Conservation (phyloP, 192 early-diverging fungal genomes). For the Linnemannia hyalina region DNA sequence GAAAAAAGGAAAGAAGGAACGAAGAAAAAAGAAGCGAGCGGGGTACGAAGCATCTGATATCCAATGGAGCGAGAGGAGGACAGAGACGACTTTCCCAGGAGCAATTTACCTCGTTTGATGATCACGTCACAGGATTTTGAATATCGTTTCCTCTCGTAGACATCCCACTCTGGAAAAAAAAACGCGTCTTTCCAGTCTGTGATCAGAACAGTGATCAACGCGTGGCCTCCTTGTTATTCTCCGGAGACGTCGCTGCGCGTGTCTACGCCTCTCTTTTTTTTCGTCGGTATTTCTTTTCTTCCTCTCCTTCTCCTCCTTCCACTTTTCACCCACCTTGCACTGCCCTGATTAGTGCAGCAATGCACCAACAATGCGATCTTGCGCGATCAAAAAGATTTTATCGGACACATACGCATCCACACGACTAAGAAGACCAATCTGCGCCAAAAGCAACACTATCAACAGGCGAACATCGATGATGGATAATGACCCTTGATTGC, state of each 20-base stretch:
- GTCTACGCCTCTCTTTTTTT: not conserved
- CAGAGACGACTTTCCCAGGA: not conserved
- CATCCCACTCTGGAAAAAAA: too few relatives aligned
- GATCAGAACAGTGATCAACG: not conserved
- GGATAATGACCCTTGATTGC: too few relatives aligned
- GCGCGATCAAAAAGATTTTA: not conserved
- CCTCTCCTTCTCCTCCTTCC: not conserved
- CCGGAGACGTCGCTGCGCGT: not conserved
- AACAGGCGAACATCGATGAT: not conserved
- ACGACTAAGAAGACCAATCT: not conserved
- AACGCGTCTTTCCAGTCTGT: not conserved
- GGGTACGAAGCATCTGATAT: not conserved
- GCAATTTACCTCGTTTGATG: too few relatives aligned
- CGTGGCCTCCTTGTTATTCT: not conserved
- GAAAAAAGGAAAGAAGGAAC: not conserved
- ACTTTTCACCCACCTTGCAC: not conserved
- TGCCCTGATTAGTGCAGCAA: not conserved
- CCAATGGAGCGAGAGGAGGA: not conserved
- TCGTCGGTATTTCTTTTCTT: not conserved
- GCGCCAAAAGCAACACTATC: not conserved
- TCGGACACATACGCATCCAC: not conserved
- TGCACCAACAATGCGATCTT: not conserved
- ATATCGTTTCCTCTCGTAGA: too few relatives aligned
- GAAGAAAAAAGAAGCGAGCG: not conserved
- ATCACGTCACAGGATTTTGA: not conserved